A percentile compares a stretch with the other conserved stretches of the same genome.
These are phyloP conservation scores for Ustulina deusta DNA, from an alignment of 2,329 filamentous ascomycete genomes.

Conservation along the genomic window DNA sequence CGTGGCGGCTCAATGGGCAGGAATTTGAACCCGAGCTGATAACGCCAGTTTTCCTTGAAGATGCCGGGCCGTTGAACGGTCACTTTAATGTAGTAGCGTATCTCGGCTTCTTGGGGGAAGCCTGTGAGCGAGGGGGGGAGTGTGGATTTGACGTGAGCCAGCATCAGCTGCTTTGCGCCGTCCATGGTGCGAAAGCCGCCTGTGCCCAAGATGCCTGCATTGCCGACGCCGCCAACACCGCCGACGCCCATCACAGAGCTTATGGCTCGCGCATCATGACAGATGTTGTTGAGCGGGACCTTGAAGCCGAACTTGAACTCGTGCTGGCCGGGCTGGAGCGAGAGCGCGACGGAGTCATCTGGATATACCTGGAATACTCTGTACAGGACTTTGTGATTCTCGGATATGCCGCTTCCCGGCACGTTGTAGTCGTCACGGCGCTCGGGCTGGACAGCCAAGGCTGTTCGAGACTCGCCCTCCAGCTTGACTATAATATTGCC, in stretches of 20 bases:
- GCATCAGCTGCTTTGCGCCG: constrained; percentile 71
- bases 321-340: constrained; percentile 73
- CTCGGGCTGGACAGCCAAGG: constrained; percentile 66
- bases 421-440: constrained; percentile 54
- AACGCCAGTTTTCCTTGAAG: constrained; percentile 89
- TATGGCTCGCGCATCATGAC: constrained; percentile 66
- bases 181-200: constrained; percentile 71
- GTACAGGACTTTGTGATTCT: constrained; percentile 81
- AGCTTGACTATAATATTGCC: constrained; percentile 84
- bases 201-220: constrained; percentile 59
- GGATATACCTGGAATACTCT: constrained; percentile 80
- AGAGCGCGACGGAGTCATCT: constrained; percentile 60
- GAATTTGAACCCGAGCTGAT: constrained; percentile 79
- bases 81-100: constrained; percentile 95
- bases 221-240: constrained; percentile 58
- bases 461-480: constrained; percentile 81
- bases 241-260: constrained; percentile 65
- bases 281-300: constrained; percentile 81
- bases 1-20: constrained; percentile 92
- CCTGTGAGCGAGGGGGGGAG: constrained; percentile 90
- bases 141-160: constrained; percentile 82
- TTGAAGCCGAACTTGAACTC: constrained; percentile 84
- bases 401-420: constrained; percentile 61
- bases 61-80: constrained; percentile 89
- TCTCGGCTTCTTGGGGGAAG: constrained; percentile 87